These are phyloP conservation scores for Zasmidium angulare DNA, from an alignment of 2,329 filamentous ascomycete genomes.

Conservation along the genomic window DNA sequence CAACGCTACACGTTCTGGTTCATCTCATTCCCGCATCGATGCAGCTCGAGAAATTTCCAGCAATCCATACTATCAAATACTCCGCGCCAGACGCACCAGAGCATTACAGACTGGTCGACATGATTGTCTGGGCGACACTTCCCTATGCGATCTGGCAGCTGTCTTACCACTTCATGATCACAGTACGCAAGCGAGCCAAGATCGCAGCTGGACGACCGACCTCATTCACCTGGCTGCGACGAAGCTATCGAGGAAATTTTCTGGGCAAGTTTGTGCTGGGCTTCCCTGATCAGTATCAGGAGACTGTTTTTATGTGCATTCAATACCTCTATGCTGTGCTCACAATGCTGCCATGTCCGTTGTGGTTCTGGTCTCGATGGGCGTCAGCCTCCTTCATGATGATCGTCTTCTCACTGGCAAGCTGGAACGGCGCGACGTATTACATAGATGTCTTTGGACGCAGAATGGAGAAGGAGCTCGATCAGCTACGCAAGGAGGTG, in stretches of 20 bases:
- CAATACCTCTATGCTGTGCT: slow-evolving; percentile 88
- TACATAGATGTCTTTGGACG: slow-evolving; percentile 99
- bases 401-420: slow-evolving; percentile 86
- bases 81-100: slow-evolving; percentile 68
- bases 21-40: slow-evolving; percentile 70
- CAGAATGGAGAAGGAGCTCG: slow-evolving; percentile 93
- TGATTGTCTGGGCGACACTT: slow-evolving; percentile 92
- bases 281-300: slow-evolving; percentile 74
- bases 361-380: slow-evolving; percentile 91
- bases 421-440: slow-evolving; percentile 95
- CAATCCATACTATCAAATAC: slow-evolving; percentile 76
- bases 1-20: slow-evolving; percentile 86
- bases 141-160: slow-evolving; percentile 94
- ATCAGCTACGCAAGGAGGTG: slow-evolving; percentile 84
- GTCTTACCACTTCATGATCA: slow-evolving; percentile 91
- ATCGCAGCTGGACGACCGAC: slow-evolving; percentile 94
- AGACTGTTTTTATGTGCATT: slow-evolving; percentile 91
- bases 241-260: slow-evolving; percentile 85
- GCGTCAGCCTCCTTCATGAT: slow-evolving; percentile 75
- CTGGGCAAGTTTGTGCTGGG: slow-evolving; percentile 82
- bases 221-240: slow-evolving; percentile 94
- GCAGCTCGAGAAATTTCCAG: slow-evolving; percentile 74
- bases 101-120: slow-evolving; percentile 72
- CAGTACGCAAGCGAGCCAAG: slow-evolving; percentile 88
- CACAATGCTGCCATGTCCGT: slow-evolving; percentile 89